Conservation (phyloP, 352 stramenopile species). For the Blastocystis sp. region DNA sequence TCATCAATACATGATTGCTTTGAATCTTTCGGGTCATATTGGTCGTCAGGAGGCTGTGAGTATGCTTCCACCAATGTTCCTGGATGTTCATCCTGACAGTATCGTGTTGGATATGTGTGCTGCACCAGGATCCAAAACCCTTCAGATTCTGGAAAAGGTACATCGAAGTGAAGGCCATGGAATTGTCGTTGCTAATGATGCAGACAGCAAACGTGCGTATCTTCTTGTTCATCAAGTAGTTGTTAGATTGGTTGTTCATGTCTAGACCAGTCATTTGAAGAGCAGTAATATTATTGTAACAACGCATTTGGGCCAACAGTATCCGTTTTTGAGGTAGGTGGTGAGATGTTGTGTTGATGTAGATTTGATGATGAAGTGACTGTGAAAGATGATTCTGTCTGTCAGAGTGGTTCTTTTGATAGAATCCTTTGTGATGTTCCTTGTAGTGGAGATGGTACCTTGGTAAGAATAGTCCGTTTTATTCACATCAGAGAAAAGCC, state of each 20-base stretch:
- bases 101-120: slow-evolving; percentile 91
- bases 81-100: slow-evolving; percentile 75
- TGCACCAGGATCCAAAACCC: slow-evolving; percentile 95
- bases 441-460: slow-evolving; percentile 92
- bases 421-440: slow-evolving; percentile 94
- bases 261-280: slow-evolving; percentile 82
- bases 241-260: neutral
- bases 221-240: slow-evolving; percentile 89
- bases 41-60: slow-evolving; percentile 94
- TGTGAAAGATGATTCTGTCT: neutral
- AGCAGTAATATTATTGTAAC: slow-evolving; percentile 86
- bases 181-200: slow-evolving; percentile 90
- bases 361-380: neutral
- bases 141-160: slow-evolving; percentile 88
- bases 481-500: slow-evolving; percentile 79
- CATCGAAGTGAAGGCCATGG: slow-evolving; percentile 76
- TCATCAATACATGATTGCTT: slow-evolving; percentile 87
- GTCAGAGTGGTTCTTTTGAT: slow-evolving; percentile 80
- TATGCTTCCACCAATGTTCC: slow-evolving; percentile 95
- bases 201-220: slow-evolving; percentile 89
- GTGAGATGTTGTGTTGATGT: neutral
- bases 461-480: slow-evolving; percentile 65
- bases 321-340: slow-evolving; percentile 75
- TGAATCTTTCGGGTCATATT: slow-evolving; percentile 84
- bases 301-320: slow-evolving; percentile 86